Base-by-base conservation (phyloP, 345 rosid species). In the Crucihimalaya himalaica region DNA sequence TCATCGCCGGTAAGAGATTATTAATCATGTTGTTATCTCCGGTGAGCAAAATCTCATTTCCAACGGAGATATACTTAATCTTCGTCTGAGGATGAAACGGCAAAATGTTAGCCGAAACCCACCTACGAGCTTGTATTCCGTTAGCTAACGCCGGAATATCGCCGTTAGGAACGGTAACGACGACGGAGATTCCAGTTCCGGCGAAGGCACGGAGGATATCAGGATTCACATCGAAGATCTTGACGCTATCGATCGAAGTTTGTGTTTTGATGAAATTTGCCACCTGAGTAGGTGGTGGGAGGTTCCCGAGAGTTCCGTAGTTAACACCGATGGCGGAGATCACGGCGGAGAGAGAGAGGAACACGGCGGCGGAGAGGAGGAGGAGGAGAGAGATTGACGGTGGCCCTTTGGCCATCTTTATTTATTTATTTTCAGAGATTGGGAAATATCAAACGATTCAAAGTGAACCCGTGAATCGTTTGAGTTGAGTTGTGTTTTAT, bases 231-330 rank as follows among this genome's bases (percentile, higher is more conserved):
- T 92, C 84, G 23, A 88, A 92, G 63, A 92, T 81, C 76, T 92
- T 92, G 46, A 92, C 75, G 43, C 87, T 84, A 62, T 89, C 86
- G 47, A 92, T 85, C 21, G 67, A 80, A 3, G 97, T 92, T 43
- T 66, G 64, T 10, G 96, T 80, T 52, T 78, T 81, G 34, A 88
- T 35, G 81, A 92, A 89, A 63, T 84, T 81, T 12, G 97, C 93
- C n/a, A 92, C 96, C 52, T 85, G 67, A 2, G 84, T 11, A 0
- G 96, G 96, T 0, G 96, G 81, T 0, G 94, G 96, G 20, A 92
- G 97, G 85, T 92, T 89, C 6, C 84, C 91, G 3, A 85, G 52
- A 18, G 92, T 86, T 4, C 97, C 97, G 65, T 92, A 92, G 87
- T 92, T 92, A 6, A 92, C 83, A 0, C 97, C 97, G n/a, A 92